Evolutionary conservation across 257 asterid genomes (phyloP), one percentile per base, ranked within the genome.

Genomic region (Solanum rostratum): DNA sequence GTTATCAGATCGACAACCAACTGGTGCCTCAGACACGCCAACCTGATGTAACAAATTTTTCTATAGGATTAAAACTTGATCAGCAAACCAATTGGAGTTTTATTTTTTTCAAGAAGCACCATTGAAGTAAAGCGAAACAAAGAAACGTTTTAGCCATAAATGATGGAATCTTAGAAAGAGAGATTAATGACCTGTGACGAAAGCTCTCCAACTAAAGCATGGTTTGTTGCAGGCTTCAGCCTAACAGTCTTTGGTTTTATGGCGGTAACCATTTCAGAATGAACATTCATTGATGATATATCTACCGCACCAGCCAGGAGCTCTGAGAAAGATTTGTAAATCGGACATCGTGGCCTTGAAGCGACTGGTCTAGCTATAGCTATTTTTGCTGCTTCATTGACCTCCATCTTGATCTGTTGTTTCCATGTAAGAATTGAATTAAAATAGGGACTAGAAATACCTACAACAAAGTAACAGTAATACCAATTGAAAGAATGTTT

Each of bases 361-460:
- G 99, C 96, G 46, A 96, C 92, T n/a, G 99, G 99, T 86, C 89
- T 94, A 66, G 90, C 91, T 87, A 96, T 88, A 3, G 89, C 94
- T 45, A 86, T 80, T 85, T 87, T 92, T 70, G 91, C 92, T 2
- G 87, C 88, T 83, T 89, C 95, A 41, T 88, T 84, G 10, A 85
- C 82, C 87, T 92, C 96, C 92, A 91, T 90, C 90, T 87, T 84
- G 2, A 18, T 50, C 81, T 50, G 3, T 29, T 29, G 29, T 78
- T 50, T 50, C 6, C 29, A 50, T 2, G 19, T 78, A 27, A 50
- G 50, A 78, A 27, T 1, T 49, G 45, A 74, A 50, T 9, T 0
- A 10, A 16, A 27, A 3, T 50, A 15, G 49, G 27, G 24, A 46
- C 9, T 76, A 27, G 20, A 49, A 49, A 33, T 15, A 8, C 15